A percentile compares a stretch with the other conserved stretches of the same genome.
Conservation (phyloP, 192 early-diverging fungal species). For the Allomyces javanicus region DNA sequence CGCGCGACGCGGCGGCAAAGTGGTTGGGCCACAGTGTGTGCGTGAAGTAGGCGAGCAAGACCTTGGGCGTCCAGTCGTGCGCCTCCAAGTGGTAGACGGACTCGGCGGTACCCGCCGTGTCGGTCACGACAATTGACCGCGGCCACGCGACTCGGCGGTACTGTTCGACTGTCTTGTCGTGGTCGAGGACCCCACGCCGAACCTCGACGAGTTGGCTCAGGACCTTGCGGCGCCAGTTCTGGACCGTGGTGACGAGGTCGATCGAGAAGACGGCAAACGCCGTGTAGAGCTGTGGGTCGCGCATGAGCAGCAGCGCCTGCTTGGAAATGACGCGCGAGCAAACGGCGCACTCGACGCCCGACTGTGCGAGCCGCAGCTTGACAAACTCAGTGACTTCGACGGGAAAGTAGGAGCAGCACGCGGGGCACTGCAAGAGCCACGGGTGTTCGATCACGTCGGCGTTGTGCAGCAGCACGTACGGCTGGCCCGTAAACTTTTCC, state of each 20-base stretch:
- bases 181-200: background rate
- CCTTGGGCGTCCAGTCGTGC: background rate
- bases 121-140: background rate
- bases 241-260: background rate
- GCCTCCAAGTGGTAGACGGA: background rate
- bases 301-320: background rate
- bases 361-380: background rate
- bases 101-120: background rate
- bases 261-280: slow-evolving; percentile 1
- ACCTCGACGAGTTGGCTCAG: background rate
- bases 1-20: background rate
- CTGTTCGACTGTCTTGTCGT: background rate
- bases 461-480: background rate
- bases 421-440: background rate
- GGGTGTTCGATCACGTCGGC: background rate
- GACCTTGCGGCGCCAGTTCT: background rate
- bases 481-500: background rate
- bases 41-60: background rate
- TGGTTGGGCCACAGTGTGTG: background rate
- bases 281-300: background rate
- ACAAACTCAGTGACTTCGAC: background rate
- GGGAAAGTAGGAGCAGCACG: background rate
- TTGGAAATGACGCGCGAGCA: background rate
- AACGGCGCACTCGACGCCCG: background rate
- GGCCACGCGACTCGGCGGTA: background rate